Percentiles rank a stretch among this genome's conserved stretches.
These are phyloP conservation scores for Symbiodinium pilosum DNA, from an alignment of 73 alveolate genomes.

Conservation along the genomic window DNA sequence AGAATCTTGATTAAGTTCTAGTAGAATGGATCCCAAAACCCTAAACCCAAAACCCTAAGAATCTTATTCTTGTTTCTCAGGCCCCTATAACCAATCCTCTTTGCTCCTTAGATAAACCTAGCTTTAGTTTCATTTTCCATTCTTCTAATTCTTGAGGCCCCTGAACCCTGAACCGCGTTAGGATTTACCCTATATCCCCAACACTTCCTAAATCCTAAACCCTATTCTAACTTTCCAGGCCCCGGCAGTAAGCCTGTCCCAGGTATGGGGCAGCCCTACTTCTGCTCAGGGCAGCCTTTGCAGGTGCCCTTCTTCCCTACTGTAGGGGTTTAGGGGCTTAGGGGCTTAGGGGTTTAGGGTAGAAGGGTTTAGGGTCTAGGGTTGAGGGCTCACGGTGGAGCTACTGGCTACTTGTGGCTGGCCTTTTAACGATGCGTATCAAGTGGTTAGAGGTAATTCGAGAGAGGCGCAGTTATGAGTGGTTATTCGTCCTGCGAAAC, in stretches of 20 bases:
- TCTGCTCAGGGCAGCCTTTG: slow-evolving; percentile 54
- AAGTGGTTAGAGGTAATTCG: no score
- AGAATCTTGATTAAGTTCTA: no score
- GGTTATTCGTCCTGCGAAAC: no score
- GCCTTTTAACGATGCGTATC: no score
- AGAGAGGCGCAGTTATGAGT: no score
- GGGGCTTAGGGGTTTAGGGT: background rate
- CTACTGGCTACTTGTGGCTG: no score
- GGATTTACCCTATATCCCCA: background rate
- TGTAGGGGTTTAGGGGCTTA: background rate
- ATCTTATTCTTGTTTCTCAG: no score
- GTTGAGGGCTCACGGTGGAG: background rate
- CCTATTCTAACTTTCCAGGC: background rate
- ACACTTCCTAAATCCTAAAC: background rate
- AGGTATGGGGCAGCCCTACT: slow-evolving; percentile 67
- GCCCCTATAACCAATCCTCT: no score
- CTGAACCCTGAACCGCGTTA: no score
- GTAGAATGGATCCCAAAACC: background rate
- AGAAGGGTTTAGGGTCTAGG: background rate
- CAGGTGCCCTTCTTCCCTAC: slow-evolving; percentile 56
- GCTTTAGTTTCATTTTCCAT: no score
- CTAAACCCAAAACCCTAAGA: background rate
- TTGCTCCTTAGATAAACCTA: no score
- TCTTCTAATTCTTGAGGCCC: no score
- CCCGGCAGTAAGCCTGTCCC: background rate